These are phyloP conservation scores for Tuber borchii DNA, from an alignment of 495 filamentous ascomycete genomes.

Conservation along the genomic window DNA sequence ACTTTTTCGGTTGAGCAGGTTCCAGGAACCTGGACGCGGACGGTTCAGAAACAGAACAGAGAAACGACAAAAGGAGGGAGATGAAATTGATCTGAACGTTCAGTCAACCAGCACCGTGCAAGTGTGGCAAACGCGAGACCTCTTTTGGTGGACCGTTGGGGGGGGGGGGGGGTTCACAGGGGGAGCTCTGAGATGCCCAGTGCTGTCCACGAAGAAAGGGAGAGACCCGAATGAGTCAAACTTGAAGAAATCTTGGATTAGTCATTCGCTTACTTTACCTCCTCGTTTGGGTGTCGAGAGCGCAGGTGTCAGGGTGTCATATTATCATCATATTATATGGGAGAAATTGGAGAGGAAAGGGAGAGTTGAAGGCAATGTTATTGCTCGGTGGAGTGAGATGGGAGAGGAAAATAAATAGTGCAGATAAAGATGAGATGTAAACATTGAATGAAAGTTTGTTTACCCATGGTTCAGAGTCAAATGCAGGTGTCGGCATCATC, in stretches of 20 bases:
- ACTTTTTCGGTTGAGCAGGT: not conserved
- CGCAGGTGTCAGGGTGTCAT: not conserved
- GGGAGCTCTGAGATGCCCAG: not conserved
- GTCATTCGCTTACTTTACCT: not conserved
- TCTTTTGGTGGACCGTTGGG: not conserved
- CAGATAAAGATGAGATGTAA: not conserved
- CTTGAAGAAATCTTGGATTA: not conserved
- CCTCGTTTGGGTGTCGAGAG: not conserved
- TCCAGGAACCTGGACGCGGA: not conserved
- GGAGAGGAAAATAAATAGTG: not conserved
- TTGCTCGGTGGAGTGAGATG: not conserved
- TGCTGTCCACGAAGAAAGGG: not conserved
- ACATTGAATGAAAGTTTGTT: not conserved
- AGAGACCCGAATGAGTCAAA: not conserved
- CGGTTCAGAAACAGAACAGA: not conserved
- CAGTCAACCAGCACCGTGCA: not conserved
- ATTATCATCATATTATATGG: not conserved
- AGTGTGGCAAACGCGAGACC: not conserved
- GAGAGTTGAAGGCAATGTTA: not conserved
- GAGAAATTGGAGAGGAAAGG: not conserved
- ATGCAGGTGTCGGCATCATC: not conserved
- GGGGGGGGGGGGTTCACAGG: not conserved
- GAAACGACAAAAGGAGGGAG: not conserved
- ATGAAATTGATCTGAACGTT: not conserved
- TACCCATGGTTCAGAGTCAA: not conserved